Conservation (phyloP, 164 flowering plant species). For the Hamamelis virginiana region DNA sequence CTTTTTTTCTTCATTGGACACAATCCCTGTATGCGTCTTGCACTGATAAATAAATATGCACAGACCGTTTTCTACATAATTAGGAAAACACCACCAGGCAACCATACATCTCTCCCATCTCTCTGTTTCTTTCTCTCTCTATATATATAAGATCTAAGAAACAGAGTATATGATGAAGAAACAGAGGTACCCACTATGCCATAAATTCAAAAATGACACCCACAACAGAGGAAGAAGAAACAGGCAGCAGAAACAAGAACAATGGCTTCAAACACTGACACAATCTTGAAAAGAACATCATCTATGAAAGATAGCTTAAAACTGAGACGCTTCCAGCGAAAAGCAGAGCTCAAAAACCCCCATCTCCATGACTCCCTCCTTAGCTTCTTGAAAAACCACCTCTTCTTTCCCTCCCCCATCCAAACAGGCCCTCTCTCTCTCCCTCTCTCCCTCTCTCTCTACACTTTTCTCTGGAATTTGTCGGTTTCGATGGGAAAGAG, state of each 20-base stretch:
- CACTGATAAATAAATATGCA: too few relatives aligned
- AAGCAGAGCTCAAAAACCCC: slow-evolving; percentile 19
- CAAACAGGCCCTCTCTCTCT: background rate
- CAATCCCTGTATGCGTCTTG: too few relatives aligned
- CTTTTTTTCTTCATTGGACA: too few relatives aligned
- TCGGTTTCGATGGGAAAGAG: background rate
- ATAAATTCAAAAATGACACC: slow-evolving; percentile 27
- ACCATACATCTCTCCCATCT: too few relatives aligned
- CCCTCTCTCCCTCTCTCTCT: background rate
- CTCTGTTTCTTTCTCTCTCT: too few relatives aligned
- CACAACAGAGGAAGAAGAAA: slow-evolving; percentile 39
- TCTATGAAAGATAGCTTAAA: slow-evolving; percentile 23
- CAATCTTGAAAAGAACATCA: slow-evolving; percentile 32
- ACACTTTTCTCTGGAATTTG: too few relatives aligned
- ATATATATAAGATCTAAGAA: too few relatives aligned
- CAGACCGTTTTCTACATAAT: too few relatives aligned
- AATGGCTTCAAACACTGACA: slow-evolving; percentile 31
- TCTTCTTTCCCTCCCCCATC: slow-evolving; percentile 8
- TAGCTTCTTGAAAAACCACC: slow-evolving; percentile 21
- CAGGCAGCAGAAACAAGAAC: slow-evolving; percentile 25
- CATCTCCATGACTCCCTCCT: slow-evolving; percentile 17
- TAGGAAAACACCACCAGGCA: too few relatives aligned
- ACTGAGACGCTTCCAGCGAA: slow-evolving; percentile 27
- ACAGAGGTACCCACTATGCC: too few relatives aligned
- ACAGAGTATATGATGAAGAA: too few relatives aligned